phyloP scores from a whole-genome alignment of 371 early-diverging fungal species.

The Entomophthora muscae region DNA sequence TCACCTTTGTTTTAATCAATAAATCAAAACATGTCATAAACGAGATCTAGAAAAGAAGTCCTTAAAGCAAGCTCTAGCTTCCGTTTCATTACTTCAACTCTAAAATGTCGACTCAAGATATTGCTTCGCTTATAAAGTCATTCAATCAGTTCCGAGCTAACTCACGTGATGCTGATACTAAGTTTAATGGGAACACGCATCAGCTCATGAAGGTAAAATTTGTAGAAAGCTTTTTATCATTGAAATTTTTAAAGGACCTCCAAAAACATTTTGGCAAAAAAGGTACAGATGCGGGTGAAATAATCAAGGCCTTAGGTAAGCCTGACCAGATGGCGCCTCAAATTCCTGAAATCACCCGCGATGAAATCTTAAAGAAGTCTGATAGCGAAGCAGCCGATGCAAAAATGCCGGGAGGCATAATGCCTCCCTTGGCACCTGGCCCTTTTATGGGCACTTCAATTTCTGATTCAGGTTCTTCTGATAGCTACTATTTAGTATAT shows the following conservation, averaged over 20 bases:
- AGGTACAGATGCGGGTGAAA: neutral
- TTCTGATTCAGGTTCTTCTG: neutral
- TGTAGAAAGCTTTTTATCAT: neutral
- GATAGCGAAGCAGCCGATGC: neutral
- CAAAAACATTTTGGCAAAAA: slow-evolving; percentile 3
- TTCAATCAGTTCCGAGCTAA: neutral
- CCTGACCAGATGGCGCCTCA: slow-evolving; percentile 2
- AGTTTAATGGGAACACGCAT: neutral
- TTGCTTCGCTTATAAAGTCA: neutral
- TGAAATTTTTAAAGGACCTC: neutral
- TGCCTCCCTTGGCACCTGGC: neutral
- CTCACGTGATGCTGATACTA: neutral
- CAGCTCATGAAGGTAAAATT: neutral
- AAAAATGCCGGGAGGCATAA: neutral
- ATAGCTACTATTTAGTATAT: slow-evolving; percentile 25
- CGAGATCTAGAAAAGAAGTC: no score
- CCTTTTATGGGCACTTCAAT: neutral
- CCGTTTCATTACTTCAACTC: no score
- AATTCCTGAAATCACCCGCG: neutral
- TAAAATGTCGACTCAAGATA: neutral
- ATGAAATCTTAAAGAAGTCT: neutral
- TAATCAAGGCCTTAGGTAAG: neutral
- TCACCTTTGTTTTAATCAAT: no score
- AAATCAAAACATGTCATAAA: no score
- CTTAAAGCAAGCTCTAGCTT: no score